Evolutionary conservation across 371 early-diverging fungal genomes (phyloP), one percentile per base, ranked within the genome.

Genomic region (Haplosporangium sp.): DNA sequence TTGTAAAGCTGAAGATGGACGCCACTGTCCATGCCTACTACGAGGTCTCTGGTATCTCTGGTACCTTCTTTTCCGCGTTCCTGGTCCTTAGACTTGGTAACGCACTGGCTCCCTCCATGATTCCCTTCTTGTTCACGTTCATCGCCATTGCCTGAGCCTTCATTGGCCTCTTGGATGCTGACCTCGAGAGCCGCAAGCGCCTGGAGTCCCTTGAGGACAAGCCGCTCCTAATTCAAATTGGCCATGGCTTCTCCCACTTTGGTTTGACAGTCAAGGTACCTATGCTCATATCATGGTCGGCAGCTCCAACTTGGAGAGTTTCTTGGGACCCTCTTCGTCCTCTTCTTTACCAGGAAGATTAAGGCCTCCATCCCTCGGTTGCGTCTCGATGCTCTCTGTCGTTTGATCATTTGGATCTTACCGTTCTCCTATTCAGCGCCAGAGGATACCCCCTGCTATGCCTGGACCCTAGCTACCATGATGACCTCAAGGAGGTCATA

Each of bases 1-100:
- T 83, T 21, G 38, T 73, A 57, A 87, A 87, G 83, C 82, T 87
- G 69, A 84, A 58, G 18, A 86, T 87, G 86, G 87, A 87, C 55
- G 73, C 81, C 18, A 70, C 56, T 43, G 87, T 87, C 51, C 87
- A 87, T 57, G 67, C 86, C 67, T 83, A 75, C 50, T 87, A 86
- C 65, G 87, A 87, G 74, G 42, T 87, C 45, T 81, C 86, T 11
- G 87, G 87, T 55, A 87, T 86, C 57, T 38, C 73, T 37, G 87
- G 87, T 10, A 86, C 87, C 68, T 79, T 86, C 72, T 79, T 86
- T 51, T 62, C 86, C 42, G 56, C 67, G 11, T 77, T 74, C 70
- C 68, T 74, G 69, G 81, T 86, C 48, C 61, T 67, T 52, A 83
- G 74, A 46, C 69, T 87, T 58, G 81, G 83, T 29, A 67, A 52